These are phyloP conservation scores for Dendrocalamus latiflorus DNA, from an alignment of 202 grass and related monocot species.

Conservation along the genomic window DNA sequence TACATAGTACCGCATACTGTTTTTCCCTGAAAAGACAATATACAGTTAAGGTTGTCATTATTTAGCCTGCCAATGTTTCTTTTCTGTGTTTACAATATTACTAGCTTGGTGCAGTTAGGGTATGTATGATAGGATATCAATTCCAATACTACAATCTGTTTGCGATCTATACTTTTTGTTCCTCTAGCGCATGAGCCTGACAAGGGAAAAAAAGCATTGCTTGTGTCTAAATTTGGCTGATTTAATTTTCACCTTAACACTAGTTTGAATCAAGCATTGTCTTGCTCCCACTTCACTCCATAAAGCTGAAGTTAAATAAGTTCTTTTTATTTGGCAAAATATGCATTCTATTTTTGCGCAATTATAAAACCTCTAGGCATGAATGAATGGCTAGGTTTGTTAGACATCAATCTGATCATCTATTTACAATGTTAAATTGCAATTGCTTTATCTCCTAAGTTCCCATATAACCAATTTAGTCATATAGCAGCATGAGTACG, in stretches of 20 bases:
- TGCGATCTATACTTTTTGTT: not conserved
- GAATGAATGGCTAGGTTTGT: not conserved
- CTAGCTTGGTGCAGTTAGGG: not conserved
- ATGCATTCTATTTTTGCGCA: not conserved
- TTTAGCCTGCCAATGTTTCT: not conserved
- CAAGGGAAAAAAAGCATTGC: too few relatives aligned
- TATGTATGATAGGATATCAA: not conserved
- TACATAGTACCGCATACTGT: not conserved
- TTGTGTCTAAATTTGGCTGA: not conserved
- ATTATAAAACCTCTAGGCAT: not conserved
- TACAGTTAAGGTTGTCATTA: not conserved
- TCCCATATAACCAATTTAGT: too few relatives aligned
- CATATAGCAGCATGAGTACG: too few relatives aligned
- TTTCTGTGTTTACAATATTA: not conserved
- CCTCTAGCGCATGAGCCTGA: not conserved
- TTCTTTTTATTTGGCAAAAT: not conserved
- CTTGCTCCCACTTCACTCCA: not conserved
- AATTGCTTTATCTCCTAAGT: too few relatives aligned
- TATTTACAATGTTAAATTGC: too few relatives aligned
- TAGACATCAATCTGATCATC: not conserved
- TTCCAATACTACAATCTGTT: not conserved
- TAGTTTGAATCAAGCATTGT: not conserved
- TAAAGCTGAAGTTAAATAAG: not conserved
- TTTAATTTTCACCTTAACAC: not conserved
- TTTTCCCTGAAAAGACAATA: not conserved